Percentiles rank a stretch among this genome's conserved stretches.
Conservation (phyloP, 73 alveolate genomes). For the Symbiodinium natans region DNA sequence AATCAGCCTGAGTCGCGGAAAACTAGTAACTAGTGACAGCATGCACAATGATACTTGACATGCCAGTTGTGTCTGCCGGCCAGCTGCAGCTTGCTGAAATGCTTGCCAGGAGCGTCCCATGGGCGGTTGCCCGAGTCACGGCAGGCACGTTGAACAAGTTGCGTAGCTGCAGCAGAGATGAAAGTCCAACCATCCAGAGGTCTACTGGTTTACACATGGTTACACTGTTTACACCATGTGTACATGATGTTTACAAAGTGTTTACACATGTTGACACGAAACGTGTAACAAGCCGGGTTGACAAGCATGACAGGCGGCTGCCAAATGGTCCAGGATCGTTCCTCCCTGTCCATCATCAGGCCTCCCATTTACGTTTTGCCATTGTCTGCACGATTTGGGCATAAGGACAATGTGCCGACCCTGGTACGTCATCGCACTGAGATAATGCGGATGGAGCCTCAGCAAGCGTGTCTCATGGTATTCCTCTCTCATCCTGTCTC, state of each 20-base stretch:
- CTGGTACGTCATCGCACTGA: conserved; percentile 81
- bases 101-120: conserved; percentile 54
- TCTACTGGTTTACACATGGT: no score
- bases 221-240: no score
- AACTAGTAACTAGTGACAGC: not conserved
- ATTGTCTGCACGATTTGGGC: no score
- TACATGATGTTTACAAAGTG: no score
- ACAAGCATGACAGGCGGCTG: conserved; percentile 90
- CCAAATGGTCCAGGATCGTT: conserved; percentile 92
- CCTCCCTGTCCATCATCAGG: conserved; percentile 90
- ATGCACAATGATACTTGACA: not conserved
- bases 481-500: not conserved
- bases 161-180: conserved; percentile 17
- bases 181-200: no score
- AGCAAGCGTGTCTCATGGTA: not conserved
- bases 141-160: conserved; percentile 72
- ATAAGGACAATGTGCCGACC: conserved; percentile 17
- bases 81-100: no score
- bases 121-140: conserved; percentile 62
- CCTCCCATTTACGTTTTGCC: not conserved
- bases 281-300: not conserved
- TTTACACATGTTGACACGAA: not conserved
- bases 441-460: conserved; percentile 77
- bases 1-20: conserved; percentile 33
- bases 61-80: no score